These are phyloP conservation scores for Draba incana DNA, from an alignment of 345 rosid species.

Conservation along the genomic window DNA sequence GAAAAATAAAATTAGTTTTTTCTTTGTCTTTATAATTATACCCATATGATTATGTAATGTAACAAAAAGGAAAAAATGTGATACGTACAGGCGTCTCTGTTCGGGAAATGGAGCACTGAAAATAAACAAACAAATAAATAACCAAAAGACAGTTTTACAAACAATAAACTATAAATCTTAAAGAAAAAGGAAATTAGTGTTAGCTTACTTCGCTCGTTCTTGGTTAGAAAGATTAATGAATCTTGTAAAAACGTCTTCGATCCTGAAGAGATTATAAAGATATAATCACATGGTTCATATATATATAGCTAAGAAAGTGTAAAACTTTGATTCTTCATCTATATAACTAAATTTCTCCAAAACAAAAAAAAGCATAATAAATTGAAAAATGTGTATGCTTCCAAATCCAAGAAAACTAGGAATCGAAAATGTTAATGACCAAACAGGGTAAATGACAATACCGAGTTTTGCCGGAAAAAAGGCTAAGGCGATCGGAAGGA, in stretches of 20 bases:
- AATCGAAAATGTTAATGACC: not conserved
- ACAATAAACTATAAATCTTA: not conserved
- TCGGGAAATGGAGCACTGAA: constrained; percentile 54
- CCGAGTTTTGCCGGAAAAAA: constrained; percentile 76
- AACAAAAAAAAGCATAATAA: not conserved
- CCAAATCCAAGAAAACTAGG: not conserved
- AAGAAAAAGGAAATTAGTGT: not conserved
- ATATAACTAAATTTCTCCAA: not conserved
- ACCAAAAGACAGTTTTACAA: not conserved
- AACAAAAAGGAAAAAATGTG: no score
- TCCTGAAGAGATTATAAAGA: constrained; percentile 39
- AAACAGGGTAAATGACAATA: constrained; percentile 24
- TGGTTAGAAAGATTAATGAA: constrained; percentile 63
- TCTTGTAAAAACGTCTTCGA: constrained; percentile 76
- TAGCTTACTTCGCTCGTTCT: constrained; percentile 65
- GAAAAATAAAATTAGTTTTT: not conserved
- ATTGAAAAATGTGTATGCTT: not conserved
- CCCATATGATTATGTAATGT: not conserved
- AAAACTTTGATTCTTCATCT: not conserved
- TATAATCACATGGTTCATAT: not conserved
- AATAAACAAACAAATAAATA: not conserved
- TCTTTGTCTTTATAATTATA: not conserved
- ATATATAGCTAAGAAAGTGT: no score
- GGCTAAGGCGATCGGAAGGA: constrained; percentile 67
- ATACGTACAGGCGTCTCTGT: constrained; percentile 41